Percentiles rank a stretch among this genome's conserved stretches.
Evolutionary conservation across 2,329 filamentous ascomycete genomes (phyloP).

Genomic region (Elsinoe arachidis): DNA sequence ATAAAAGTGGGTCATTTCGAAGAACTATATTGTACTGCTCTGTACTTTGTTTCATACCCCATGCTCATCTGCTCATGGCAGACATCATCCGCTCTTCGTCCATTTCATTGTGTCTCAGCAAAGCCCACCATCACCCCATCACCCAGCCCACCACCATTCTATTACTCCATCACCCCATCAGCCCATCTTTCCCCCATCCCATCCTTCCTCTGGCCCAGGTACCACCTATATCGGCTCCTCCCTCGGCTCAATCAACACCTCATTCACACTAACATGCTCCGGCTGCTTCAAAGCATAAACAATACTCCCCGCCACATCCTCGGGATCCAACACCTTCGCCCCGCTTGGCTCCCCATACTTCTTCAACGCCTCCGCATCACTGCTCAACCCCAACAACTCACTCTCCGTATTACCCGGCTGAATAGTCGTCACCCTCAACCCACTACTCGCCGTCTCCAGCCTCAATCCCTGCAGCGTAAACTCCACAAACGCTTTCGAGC

Average conservation of each 20-base stretch:
- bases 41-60: too few species aligned
- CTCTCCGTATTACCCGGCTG: conserved; percentile 73
- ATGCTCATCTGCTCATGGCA: too few species aligned
- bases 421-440: conserved; percentile 62
- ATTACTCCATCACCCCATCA: not conserved
- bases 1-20: too few species aligned
- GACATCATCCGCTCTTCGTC: too few species aligned
- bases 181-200: not conserved
- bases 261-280: conserved; percentile 68
- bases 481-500: conserved; percentile 78
- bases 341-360: conserved; percentile 69
- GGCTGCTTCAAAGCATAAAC: conserved; percentile 68
- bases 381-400: conserved; percentile 64
- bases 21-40: too few species aligned
- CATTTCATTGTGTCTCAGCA: too few species aligned
- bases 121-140: not conserved
- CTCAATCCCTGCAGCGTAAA: conserved; percentile 67
- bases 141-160: too few species aligned
- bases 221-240: conserved; percentile 58
- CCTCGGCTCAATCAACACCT: conserved; percentile 68
- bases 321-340: conserved; percentile 63
- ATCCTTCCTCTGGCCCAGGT: not conserved
- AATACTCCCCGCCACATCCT: conserved; percentile 64
- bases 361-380: conserved; percentile 66
- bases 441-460: conserved; percentile 65